Conservation (phyloP, 176 grass and related monocot genomes). For the Lolium rigidum region DNA sequence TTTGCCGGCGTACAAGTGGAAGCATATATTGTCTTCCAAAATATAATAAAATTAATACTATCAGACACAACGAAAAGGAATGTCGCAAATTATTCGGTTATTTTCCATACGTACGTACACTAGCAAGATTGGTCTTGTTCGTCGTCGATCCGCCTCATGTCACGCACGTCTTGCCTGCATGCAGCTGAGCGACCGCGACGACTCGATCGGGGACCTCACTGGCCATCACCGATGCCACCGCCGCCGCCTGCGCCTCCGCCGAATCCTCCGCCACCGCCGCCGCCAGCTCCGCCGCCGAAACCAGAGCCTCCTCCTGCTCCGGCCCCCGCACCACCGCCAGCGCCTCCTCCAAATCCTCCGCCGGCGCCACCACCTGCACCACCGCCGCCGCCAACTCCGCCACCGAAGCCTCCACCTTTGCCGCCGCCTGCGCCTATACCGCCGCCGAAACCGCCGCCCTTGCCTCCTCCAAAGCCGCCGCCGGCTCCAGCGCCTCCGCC, state of each 20-base stretch:
- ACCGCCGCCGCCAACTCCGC: neutral
- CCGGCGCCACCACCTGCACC: neutral
- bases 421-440: conserved; percentile 21
- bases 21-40: neutral
- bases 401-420: conserved; percentile 7
- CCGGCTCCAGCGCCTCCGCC: neutral
- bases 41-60: neutral
- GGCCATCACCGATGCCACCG: conserved; percentile 14
- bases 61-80: neutral
- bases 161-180: neutral
- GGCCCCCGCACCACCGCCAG: neutral
- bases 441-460: neutral
- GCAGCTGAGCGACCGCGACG: neutral
- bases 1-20: neutral
- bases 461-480: conserved; percentile 33
- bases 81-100: conserved; percentile 6
- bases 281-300: neutral
- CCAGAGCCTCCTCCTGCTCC: neutral
- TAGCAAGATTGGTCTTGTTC: neutral
- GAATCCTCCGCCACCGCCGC: neutral
- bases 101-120: neutral
- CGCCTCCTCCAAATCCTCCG: neutral
- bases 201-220: neutral
- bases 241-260: neutral
- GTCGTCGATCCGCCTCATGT: neutral